Conservation (phyloP, 2,329 filamentous ascomycete species). For the Paecilomyces fulvus region DNA sequence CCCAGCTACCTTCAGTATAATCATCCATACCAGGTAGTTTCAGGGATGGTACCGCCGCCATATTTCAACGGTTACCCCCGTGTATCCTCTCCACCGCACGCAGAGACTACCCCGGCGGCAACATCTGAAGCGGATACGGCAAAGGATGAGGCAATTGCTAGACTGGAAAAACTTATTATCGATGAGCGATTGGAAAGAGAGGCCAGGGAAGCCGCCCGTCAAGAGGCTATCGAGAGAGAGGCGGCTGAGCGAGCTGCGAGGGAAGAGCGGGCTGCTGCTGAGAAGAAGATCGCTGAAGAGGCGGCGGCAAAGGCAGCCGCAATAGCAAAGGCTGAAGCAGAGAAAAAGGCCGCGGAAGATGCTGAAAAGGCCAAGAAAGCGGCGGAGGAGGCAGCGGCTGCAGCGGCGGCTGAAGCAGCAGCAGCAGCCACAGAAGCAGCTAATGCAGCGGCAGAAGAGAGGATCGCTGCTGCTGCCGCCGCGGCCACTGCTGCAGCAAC, state of each 20-base stretch:
- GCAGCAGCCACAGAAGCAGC: constrained; percentile 18
- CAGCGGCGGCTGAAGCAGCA: constrained; percentile 31
- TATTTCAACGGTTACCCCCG: constrained; percentile 30
- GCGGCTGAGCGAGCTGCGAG: constrained; percentile 30
- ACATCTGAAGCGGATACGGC: constrained; percentile 36
- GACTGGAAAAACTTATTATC: constrained; percentile 51
- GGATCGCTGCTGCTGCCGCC: constrained; percentile 4
- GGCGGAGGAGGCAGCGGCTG: constrained; percentile 33
- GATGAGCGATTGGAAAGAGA: constrained; percentile 37
- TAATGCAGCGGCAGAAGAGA: constrained; percentile 19
- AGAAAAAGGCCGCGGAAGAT: constrained; percentile 38
- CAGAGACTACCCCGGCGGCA: constrained; percentile 11
- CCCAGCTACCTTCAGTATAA: constrained; percentile 27
- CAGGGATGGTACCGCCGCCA: constrained; percentile 25
- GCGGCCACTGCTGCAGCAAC: constrained; percentile 22
- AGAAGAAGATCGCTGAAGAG: constrained; percentile 36
- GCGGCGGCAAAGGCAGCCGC: constrained; percentile 31
- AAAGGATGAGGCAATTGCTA: constrained; percentile 49
- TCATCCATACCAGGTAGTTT: constrained; percentile 25
- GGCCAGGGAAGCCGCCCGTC: constrained; percentile 28
- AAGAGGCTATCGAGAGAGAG: constrained; percentile 46
- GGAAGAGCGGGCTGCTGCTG: constrained; percentile 33
- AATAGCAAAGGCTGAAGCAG: constrained; percentile 39
- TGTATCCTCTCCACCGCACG: constrained; percentile 25
- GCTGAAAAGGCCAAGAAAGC: constrained; percentile 40